Percentiles rank a stretch among this genome's conserved stretches.
These are phyloP conservation scores for Thelonectria olida DNA, from an alignment of 2,329 filamentous ascomycete genomes.

Conservation along the genomic window DNA sequence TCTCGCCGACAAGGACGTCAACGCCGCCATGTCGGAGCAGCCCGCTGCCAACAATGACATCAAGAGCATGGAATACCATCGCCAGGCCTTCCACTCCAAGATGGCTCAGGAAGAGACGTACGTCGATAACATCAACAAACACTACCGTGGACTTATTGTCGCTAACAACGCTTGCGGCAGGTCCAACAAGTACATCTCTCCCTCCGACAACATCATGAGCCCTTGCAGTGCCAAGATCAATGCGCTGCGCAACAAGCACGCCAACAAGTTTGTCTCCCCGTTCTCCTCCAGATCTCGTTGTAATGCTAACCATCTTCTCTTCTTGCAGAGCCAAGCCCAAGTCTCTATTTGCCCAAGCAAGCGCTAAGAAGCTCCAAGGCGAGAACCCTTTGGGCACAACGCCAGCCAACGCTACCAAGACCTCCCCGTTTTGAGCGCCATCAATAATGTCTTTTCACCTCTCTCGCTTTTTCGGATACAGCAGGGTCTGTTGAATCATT, in stretches of 20 bases:
- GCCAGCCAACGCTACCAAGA: conserved; percentile 45
- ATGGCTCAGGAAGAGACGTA: conserved; percentile 71
- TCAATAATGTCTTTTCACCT: conserved; percentile 8
- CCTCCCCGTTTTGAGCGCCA: conserved; percentile 30
- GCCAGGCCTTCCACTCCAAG: conserved; percentile 77
- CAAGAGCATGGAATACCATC: conserved; percentile 81
- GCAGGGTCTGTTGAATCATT: conserved; percentile 22
- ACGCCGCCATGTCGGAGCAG: conserved; percentile 57
- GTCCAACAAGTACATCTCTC: conserved; percentile 74
- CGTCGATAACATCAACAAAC: conserved; percentile 40
- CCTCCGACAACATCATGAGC: conserved; percentile 90
- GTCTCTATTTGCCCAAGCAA: conserved; percentile 73
- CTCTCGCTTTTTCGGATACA: conserved; percentile 21
- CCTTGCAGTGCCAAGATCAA: conserved; percentile 86
- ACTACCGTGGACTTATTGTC: not conserved
- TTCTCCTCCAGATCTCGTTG: not conserved
- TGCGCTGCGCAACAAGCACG: conserved; percentile 82
- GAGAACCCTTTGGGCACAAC: conserved; percentile 53
- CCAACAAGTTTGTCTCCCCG: conserved; percentile 70
- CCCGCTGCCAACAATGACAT: conserved; percentile 54
- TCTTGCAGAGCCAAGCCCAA: conserved; percentile 68
- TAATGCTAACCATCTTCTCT: conserved; percentile 28
- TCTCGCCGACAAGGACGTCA: conserved; percentile 73
- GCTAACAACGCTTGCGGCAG: conserved; percentile 37
- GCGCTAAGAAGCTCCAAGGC: conserved; percentile 68